Percentiles rank a stretch among this genome's conserved stretches.
phyloP scores from a whole-genome alignment of 768 basidiomycete genomes.

The Fomitopsis serialis region DNA sequence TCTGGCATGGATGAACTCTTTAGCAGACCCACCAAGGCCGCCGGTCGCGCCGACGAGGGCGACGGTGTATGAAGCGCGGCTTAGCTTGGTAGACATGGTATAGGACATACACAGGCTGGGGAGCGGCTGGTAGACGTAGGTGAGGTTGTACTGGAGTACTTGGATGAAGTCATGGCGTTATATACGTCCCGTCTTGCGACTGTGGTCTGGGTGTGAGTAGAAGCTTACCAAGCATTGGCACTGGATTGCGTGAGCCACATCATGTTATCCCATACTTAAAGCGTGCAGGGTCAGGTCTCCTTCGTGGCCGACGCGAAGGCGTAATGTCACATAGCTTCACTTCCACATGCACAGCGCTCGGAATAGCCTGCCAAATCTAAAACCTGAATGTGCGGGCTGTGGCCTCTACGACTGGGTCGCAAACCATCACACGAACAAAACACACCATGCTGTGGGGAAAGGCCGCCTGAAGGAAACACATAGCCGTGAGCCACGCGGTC shows the following conservation, averaged over 20 bases:
- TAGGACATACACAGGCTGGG: background rate
- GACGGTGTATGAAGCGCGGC: background rate
- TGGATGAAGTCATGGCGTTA: background rate
- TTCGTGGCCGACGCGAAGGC: no score
- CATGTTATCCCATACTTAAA: no score
- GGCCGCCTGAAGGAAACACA: no score
- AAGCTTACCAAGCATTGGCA: background rate
- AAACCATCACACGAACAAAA: no score
- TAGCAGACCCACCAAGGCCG: background rate
- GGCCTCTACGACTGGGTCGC: no score
- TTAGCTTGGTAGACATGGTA: background rate
- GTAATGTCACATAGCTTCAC: no score
- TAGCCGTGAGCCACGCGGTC: no score
- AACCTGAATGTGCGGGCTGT: no score
- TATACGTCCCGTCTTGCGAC: background rate
- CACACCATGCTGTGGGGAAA: no score
- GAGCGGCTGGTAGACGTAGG: background rate
- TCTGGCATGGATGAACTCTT: background rate
- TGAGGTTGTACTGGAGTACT: background rate
- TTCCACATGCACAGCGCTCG: no score
- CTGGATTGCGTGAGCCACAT: background rate
- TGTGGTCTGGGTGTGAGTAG: background rate
- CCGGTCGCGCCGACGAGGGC: slow-evolving; percentile 5
- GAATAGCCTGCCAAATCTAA: no score
- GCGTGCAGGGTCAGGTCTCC: no score